phyloP scores from a whole-genome alignment of 148 eudicot species.

The Silene conica region DNA sequence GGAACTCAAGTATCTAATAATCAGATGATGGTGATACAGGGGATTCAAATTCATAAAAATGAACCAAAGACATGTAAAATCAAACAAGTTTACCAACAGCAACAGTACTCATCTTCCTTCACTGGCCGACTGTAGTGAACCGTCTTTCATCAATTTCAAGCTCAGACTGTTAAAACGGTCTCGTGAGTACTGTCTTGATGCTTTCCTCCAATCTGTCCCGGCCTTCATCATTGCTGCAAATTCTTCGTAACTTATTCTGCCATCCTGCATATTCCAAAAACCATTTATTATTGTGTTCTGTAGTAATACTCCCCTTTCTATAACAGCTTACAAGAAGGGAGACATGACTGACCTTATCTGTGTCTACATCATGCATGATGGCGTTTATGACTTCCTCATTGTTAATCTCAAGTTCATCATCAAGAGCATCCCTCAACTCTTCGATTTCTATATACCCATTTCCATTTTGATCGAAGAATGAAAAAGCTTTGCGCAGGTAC shows the following conservation, averaged over 20 bases:
- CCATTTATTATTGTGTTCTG: neutral
- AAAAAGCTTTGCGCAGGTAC: constrained; percentile 65
- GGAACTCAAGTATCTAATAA: neutral
- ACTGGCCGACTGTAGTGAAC: constrained; percentile 37
- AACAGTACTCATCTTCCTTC: constrained; percentile 26
- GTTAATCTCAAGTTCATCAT: constrained; percentile 52
- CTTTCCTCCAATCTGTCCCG: constrained; percentile 88
- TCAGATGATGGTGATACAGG: neutral
- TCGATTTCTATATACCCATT: constrained; percentile 74
- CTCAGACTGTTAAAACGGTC: constrained; percentile 67
- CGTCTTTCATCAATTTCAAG: constrained; percentile 59
- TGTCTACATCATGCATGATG: constrained; percentile 79
- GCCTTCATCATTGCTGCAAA: constrained; percentile 83
- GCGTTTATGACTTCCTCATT: constrained; percentile 71
- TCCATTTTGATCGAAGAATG: constrained; percentile 58
- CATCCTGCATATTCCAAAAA: constrained; percentile 45
- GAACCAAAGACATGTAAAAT: neutral
- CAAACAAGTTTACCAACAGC: neutral
- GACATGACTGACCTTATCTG: constrained; percentile 64
- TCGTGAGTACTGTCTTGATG: constrained; percentile 73
- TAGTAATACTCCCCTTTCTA: neutral
- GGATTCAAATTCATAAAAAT: neutral
- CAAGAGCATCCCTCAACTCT: constrained; percentile 58
- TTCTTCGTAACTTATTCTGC: constrained; percentile 73
- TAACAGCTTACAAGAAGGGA: neutral